phyloP scores from a whole-genome alignment of 2,329 filamentous ascomycete species.

The Xylariales sp. region DNA sequence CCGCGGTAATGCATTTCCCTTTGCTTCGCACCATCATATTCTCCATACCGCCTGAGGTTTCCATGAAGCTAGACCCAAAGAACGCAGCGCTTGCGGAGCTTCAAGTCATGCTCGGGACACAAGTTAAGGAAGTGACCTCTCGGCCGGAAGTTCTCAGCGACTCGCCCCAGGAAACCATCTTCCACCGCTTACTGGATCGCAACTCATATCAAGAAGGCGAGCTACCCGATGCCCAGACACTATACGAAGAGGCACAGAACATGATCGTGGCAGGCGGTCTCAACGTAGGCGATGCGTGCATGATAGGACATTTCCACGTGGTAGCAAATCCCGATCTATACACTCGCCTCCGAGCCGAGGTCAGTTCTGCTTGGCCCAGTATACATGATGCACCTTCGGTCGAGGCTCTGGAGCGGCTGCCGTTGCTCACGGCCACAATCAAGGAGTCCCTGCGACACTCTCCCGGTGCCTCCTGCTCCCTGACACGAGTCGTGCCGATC shows the following conservation, averaged over 20 bases:
- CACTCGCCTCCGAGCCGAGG: conserved; percentile 30
- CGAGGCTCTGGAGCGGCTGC: conserved; percentile 29
- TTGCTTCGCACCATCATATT: conserved; percentile 10
- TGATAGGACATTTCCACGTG: conserved; percentile 35
- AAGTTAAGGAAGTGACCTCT: conserved; percentile 12
- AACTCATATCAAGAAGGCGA: conserved; percentile 19
- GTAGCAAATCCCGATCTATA: conserved; percentile 26
- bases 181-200: conserved; percentile 25
- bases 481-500: not conserved
- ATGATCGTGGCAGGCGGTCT: conserved; percentile 42
- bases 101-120: not conserved
- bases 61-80: conserved; percentile 14
- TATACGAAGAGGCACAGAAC: conserved; percentile 39
- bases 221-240: conserved; percentile 13
- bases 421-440: conserved; percentile 19
- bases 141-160: conserved; percentile 19
- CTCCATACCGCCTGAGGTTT: conserved; percentile 17
- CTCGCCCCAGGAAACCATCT: conserved; percentile 27
- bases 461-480: not conserved
- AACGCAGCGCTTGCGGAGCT: conserved; percentile 11
- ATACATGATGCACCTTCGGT: conserved; percentile 21
- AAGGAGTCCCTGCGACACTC: not conserved
- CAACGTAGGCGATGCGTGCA: conserved; percentile 35
- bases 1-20: conserved; percentile 33
- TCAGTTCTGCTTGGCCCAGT: conserved; percentile 30